phyloP scores from a whole-genome alignment of 2,329 filamentous ascomycete species.

The Trichophyton benhamiae region DNA sequence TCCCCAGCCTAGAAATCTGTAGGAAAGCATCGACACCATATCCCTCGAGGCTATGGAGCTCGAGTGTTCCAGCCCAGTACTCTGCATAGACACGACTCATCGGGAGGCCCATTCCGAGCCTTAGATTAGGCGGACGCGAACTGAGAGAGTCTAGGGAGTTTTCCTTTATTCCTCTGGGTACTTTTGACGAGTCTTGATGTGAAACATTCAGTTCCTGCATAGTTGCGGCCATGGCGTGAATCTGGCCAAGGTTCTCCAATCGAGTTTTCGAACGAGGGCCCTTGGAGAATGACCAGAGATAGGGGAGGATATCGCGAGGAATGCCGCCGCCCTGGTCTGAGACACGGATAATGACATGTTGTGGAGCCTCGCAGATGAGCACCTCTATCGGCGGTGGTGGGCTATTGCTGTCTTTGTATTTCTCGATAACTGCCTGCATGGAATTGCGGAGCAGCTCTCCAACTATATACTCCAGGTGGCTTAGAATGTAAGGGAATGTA shows the following conservation, averaged over 20 bases:
- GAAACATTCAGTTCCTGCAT: constrained; percentile 65
- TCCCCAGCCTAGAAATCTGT: constrained; percentile 90
- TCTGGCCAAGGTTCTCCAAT: constrained; percentile 71
- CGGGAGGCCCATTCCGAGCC: constrained; percentile 83
- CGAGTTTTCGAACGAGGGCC: constrained; percentile 66
- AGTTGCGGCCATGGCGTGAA: constrained; percentile 85
- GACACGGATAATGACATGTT: constrained; percentile 92
- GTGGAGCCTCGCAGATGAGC: constrained; percentile 81
- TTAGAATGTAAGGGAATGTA: constrained; percentile 91
- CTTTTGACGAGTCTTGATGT: constrained; percentile 12
- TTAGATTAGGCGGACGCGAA: constrained; percentile 69
- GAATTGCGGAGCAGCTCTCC: constrained; percentile 91
- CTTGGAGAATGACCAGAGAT: constrained; percentile 95
- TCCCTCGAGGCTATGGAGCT: constrained; percentile 84
- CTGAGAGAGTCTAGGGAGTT: constrained; percentile 69
- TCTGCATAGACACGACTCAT: constrained; percentile 92
- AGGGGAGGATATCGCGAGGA: constrained; percentile 67
- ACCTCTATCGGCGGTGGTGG: constrained; percentile 77
- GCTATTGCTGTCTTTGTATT: constrained; percentile 39
- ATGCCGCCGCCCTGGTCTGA: constrained; percentile 93
- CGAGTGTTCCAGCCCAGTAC: constrained; percentile 90
- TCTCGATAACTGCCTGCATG: constrained; percentile 80
- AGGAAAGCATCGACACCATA: constrained; percentile 94
- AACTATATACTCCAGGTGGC: constrained; percentile 92
- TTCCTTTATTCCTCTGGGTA: constrained; percentile 26